Percentiles rank a stretch among this genome's conserved stretches.
Evolutionary conservation across 2,329 filamentous ascomycete species (phyloP).

Genomic region (Paradendryphiella salina): DNA sequence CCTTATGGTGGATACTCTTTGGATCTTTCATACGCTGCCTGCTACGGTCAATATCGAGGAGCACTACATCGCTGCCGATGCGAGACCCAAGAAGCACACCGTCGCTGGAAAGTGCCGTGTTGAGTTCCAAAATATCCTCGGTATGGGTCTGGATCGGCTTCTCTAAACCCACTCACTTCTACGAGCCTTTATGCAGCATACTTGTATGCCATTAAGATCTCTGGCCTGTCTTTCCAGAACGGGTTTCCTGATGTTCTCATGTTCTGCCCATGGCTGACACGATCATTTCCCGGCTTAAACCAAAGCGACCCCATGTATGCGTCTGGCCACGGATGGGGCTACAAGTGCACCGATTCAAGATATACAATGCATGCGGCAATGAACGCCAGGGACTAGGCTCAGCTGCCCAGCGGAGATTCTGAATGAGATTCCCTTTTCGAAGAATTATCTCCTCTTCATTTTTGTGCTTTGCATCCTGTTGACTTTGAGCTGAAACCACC

Average conservation of each 20-base stretch:
- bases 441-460: neutral
- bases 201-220: neutral
- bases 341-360: too few relatives aligned
- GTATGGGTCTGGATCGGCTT: constrained; percentile 21
- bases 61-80: constrained; percentile 33
- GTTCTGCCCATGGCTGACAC: neutral
- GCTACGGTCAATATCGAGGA: constrained; percentile 30
- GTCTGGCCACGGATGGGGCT: too few relatives aligned
- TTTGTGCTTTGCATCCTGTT: neutral
- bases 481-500: neutral
- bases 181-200: neutral
- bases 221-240: too few relatives aligned
- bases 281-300: neutral
- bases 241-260: neutral
- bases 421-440: neutral
- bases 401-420: neutral
- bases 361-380: neutral
- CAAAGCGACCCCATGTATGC: neutral
- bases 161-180: constrained; percentile 10
- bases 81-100: constrained; percentile 29
- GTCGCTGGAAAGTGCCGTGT: constrained; percentile 34
- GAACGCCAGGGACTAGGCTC: neutral
- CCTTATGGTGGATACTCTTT: constrained; percentile 31
- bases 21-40: constrained; percentile 26
- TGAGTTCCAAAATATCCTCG: constrained; percentile 38